Base-by-base conservation (phyloP, 1,284 basidiomycete species). In the Coriolopsis trogii region DNA sequence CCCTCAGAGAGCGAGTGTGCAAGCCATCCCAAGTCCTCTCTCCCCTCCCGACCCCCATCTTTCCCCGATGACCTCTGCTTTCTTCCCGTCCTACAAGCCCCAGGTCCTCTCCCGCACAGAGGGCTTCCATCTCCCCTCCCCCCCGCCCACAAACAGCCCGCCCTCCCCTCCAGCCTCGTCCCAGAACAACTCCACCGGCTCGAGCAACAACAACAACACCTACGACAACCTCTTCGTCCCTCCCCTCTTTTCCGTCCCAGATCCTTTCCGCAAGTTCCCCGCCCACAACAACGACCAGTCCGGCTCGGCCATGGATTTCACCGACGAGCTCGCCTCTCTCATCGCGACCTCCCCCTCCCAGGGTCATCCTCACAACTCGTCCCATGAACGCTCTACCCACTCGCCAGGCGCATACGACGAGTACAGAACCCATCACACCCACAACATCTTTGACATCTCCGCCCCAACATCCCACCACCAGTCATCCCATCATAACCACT, bases 401-500 rank as follows among this genome's bases (percentile, higher is more conserved):
- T 64, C 65, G 51, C 61, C 70, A 15, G 46, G 47, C 65, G 70
- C 63, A 2, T 70, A 68, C 58, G 67, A 70, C 58, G 67, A 75
- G 53, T 68, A 70, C 38, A 69, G 64, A 58, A 62, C 73, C 20
- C 57, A 59, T 45, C 66, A 70, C 39, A 77, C 82, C 4, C 86
- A 87, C 73, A 85, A 86, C 69, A 87, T 89, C 63, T 89, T 88
- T 46, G 86, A 89, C 69, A 82, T 87, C 66, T 77, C 77, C 48
- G 77, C 78, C 2, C 75, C 78, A 44, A 64, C 63, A 51, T 66
- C 62, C 58, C 67, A 68, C 55, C 61, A 70, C 54, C 58, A 59
- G 53, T 60, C 53, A 28, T 60, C 53, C 42, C 61, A 56, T 60
- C 60, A 63, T 60, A 55, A 49, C 56, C 59, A 53, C 49, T 63